A percentile compares a stretch with the other conserved stretches of the same genome.
Conservation (phyloP, 192 early-diverging fungal genomes). For the Umbelopsis ramanniana region DNA sequence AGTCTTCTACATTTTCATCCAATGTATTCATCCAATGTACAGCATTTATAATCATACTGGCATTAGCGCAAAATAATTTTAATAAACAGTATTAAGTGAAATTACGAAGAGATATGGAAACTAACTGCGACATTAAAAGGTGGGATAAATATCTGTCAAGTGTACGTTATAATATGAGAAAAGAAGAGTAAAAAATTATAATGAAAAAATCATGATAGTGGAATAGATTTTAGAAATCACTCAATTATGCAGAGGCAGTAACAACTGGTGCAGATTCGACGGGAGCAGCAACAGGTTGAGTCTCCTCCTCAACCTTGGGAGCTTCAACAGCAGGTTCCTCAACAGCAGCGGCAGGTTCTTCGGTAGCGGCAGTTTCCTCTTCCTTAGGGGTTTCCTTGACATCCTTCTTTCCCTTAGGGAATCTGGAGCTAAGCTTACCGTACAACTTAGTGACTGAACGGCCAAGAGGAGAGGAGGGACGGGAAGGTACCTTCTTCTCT, state of each 20-base stretch:
- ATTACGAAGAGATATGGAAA: slow-evolving; percentile 14
- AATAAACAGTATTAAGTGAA: slow-evolving; percentile 20
- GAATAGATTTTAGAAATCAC: background rate
- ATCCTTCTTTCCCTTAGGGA: slow-evolving; percentile 21
- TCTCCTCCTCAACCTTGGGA: slow-evolving; percentile 22
- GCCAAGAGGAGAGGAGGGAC: slow-evolving; percentile 20
- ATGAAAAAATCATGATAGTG: background rate
- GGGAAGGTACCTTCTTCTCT: slow-evolving; percentile 13
- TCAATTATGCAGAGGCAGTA: slow-evolving; percentile 14
- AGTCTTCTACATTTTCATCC: too few species aligned
- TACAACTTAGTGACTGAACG: slow-evolving; percentile 13
- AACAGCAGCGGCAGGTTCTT: slow-evolving; percentile 11
- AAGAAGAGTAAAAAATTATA: background rate
- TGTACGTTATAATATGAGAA: slow-evolving; percentile 19
- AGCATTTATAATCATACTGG: too few species aligned
- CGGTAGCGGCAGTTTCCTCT: slow-evolving; percentile 14
- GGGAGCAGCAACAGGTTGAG: slow-evolving; percentile 11
- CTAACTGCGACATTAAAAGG: slow-evolving; percentile 22
- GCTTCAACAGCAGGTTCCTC: slow-evolving; percentile 11
- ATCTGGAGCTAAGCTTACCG: slow-evolving; percentile 10
- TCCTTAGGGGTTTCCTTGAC: background rate
- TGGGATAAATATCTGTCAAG: slow-evolving; percentile 14
- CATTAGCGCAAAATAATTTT: background rate
- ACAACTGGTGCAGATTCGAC: slow-evolving; percentile 12
- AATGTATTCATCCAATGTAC: too few species aligned